Percentiles rank a stretch among this genome's conserved stretches.
phyloP scores from a whole-genome alignment of 192 early-diverging fungal species.

The Linnemannia zychae region DNA sequence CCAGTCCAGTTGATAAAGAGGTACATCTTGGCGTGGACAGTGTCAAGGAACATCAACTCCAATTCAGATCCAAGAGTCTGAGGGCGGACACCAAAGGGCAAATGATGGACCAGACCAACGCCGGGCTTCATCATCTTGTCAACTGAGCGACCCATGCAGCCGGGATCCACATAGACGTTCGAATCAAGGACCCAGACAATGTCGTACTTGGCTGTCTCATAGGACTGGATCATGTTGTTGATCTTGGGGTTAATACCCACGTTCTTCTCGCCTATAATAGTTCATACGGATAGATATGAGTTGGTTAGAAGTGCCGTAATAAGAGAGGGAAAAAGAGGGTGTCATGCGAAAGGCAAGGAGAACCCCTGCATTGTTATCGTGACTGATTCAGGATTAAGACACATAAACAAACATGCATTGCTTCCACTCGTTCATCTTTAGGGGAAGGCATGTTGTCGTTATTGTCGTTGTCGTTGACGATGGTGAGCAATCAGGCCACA shows the following conservation, averaged over 20 bases:
- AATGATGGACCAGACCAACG: conserved; percentile 96
- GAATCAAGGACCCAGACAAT: conserved; percentile 97
- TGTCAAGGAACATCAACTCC: conserved; percentile 89
- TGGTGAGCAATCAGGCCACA: conserved; percentile 1
- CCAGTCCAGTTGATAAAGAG: conserved; percentile 90
- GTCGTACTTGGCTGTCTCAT: conserved; percentile 82
- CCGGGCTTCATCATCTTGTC: conserved; percentile 77
- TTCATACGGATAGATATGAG: background rate
- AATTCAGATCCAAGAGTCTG: conserved; percentile 83
- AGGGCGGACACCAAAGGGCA: conserved; percentile 84
- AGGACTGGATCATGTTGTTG: conserved; percentile 92
- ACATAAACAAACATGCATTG: conserved; percentile 8
- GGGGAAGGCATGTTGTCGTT: background rate
- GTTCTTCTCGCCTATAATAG: conserved; percentile 31
- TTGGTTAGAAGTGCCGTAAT: background rate
- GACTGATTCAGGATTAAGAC: background rate
- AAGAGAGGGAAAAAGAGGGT: conserved; percentile 7
- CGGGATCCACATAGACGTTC: conserved; percentile 86
- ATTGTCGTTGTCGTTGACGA: background rate
- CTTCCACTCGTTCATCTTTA: background rate
- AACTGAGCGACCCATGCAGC: conserved; percentile 86
- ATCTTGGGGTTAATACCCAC: conserved; percentile 97
- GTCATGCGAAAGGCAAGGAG: background rate
- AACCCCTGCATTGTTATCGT: background rate
- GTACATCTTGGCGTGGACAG: conserved; percentile 97